These are phyloP conservation scores for Chloromonas sp. DNA, from an alignment of 163 green algal genomes.

Conservation along the genomic window DNA sequence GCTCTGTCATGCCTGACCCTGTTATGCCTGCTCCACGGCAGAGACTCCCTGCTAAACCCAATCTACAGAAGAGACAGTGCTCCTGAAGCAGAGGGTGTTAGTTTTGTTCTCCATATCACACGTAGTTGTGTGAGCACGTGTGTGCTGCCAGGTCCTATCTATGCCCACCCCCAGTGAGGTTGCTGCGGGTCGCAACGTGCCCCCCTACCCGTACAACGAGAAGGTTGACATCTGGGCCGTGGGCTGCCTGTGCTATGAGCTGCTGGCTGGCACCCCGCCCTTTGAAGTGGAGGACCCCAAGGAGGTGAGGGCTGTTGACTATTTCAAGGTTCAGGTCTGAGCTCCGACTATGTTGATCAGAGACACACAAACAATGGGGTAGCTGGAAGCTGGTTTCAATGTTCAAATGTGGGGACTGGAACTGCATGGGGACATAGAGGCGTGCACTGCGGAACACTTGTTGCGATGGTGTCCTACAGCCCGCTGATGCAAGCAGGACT, in stretches of 20 bases:
- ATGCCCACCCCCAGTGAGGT: slow-evolving; percentile 3
- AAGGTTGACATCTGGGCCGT: slow-evolving; percentile 43
- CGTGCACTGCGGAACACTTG: too few species aligned
- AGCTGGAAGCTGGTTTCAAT: not conserved
- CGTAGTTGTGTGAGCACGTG: too few species aligned
- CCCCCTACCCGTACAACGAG: slow-evolving; percentile 32
- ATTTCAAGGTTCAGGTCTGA: not conserved
- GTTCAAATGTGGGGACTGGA: not conserved
- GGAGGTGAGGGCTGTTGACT: slow-evolving; percentile 15
- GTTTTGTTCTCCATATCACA: too few species aligned
- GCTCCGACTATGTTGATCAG: not conserved
- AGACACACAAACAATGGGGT: not conserved
- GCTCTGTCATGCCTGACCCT: not conserved
- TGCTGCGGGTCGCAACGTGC: not conserved
- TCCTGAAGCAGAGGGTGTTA: too few species aligned
- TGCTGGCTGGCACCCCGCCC: slow-evolving; percentile 59
- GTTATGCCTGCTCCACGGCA: not conserved
- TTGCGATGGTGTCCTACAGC: too few species aligned
- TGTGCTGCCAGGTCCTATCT: not conserved
- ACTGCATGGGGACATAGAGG: too few species aligned
- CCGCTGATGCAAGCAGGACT: too few species aligned
- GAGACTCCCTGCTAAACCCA: too few species aligned
- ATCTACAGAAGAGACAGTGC: too few species aligned
- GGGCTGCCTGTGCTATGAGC: slow-evolving; percentile 69
- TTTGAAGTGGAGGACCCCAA: slow-evolving; percentile 60